Base-by-base conservation (phyloP, 1,139 yeast genomes). In the Saccharomyces hybrid region DNA sequence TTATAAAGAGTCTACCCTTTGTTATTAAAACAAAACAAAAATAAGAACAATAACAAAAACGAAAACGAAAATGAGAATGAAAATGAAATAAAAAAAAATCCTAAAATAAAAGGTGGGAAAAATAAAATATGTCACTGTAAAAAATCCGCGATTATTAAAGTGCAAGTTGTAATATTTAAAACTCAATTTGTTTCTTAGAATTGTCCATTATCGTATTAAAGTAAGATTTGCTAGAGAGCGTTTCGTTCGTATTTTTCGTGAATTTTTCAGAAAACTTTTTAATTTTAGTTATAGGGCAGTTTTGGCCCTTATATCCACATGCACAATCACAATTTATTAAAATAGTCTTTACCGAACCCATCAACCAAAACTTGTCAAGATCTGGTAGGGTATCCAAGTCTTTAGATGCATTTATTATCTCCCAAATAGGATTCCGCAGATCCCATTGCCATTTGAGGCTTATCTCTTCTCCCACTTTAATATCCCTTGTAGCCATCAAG, bases 361-460 rank as follows among this genome's bases (percentile, higher is more conserved):
- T 79, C 50, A 86, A 66, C 4, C 76, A 71, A 4, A 80, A 76
- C 62, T 82, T 83, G 52, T 80, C 82, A 1, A 73, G 71, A 49
- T 79, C 80, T 5, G 73, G 63, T 48, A 84, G 71, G 16, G 73
- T 64, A 38, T 73, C 77, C 48, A 71, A 64, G 3, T 68, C 62
- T 58, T 71, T 65, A 0, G 71, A 68, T 3, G 74, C 73, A 31
- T 73, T 71, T 47, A 78, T 75, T 57, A 87, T 70, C 60, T 77
- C 77, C 55, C 74, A 73, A 42, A 88, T 86, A 2, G 97, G 96
- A 67, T 90, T 96, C 11, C 72, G 63, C 4, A 71, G 66, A 66
- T 90, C 96, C 96, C 96, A 91, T 59, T 86, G 88, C 98, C 98
- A 91, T 1, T 81, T 81, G 26, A 88, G 72, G 0, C 95, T 78